Evolutionary conservation across 2,329 filamentous ascomycete genomes (phyloP).

Genomic region (Colletotrichum tabaci): DNA sequence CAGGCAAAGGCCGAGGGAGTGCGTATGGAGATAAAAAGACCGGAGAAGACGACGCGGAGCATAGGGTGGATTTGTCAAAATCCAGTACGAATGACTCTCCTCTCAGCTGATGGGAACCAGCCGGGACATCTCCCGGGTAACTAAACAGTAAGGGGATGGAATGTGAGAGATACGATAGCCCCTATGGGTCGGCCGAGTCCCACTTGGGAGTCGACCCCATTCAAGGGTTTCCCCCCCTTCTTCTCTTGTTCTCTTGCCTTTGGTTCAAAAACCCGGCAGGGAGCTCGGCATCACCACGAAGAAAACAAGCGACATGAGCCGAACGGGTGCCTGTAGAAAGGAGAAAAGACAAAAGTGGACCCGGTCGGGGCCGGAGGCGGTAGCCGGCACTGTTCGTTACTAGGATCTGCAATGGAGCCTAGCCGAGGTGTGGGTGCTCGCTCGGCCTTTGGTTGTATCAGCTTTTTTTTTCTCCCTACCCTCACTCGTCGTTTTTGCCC

Average conservation of each 20-base stretch:
- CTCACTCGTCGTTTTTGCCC: too few relatives aligned
- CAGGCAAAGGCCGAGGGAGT: constrained; percentile 6
- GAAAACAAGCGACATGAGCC: constrained; percentile 30
- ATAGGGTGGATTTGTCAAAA: constrained; percentile 25
- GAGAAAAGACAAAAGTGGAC: constrained; percentile 1
- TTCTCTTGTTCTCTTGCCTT: background rate
- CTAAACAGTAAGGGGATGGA: constrained; percentile 27
- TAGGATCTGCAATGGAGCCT: background rate
- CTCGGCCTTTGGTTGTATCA: constrained; percentile 9
- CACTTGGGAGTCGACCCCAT: constrained; percentile 33
- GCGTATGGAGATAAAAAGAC: constrained; percentile 5
- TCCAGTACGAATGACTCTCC: constrained; percentile 28
- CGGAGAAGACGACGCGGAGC: constrained; percentile 15
- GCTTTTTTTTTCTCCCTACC: background rate
- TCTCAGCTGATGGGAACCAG: constrained; percentile 35
- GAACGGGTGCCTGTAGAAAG: constrained; percentile 8
- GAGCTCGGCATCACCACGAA: constrained; percentile 27
- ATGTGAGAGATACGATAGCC: constrained; percentile 6
- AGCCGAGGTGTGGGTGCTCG: constrained; percentile 1
- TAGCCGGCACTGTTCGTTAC: constrained; percentile 17
- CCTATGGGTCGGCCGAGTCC: constrained; percentile 20
- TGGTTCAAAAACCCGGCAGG: constrained; percentile 22
- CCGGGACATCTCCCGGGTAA: constrained; percentile 36
- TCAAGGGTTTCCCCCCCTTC: background rate
- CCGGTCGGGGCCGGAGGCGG: constrained; percentile 32